A percentile compares a stretch with the other conserved stretches of the same genome.
phyloP scores from a whole-genome alignment of 2,329 filamentous ascomycete species.

The Parastagonospora nodorum region DNA sequence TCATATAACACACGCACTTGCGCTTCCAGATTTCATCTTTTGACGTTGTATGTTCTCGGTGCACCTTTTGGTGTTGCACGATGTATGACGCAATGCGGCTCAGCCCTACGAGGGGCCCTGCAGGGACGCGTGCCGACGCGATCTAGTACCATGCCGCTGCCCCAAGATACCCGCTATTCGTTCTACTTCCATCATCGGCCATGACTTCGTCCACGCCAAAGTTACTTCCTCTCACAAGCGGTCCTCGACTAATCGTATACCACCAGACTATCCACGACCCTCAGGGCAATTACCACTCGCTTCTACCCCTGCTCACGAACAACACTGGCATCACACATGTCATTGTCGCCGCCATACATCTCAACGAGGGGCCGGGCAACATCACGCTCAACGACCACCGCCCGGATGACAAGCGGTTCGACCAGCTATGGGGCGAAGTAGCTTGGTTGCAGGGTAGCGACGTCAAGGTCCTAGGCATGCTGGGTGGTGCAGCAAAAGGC shows the following conservation, averaged over 20 bases:
- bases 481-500: constrained; percentile 82
- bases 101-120: constrained; percentile 28
- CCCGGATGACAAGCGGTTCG: constrained; percentile 69
- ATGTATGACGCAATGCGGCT: constrained; percentile 30
- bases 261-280: constrained; percentile 68
- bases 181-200: background rate
- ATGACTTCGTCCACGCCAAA: constrained; percentile 38
- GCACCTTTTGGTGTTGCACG: constrained; percentile 14
- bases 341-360: constrained; percentile 83
- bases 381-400: constrained; percentile 82
- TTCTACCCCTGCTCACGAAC: constrained; percentile 65
- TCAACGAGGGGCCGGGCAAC: constrained; percentile 69
- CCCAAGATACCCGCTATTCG: background rate
- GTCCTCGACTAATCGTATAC: constrained; percentile 60
- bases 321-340: constrained; percentile 75
- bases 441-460: constrained; percentile 72
- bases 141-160: constrained; percentile 4
- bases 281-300: constrained; percentile 61
- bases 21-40: background rate
- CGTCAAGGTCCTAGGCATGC: constrained; percentile 82
- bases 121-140: constrained; percentile 1
- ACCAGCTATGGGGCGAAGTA: constrained; percentile 79
- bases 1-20: background rate
- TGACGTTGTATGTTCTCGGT: no score
- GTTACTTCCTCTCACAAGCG: constrained; percentile 43